A percentile compares a stretch with the other conserved stretches of the same genome.
These are phyloP conservation scores for Choanephora cucurbitarum DNA, from an alignment of 371 early-diverging fungal genomes.

Conservation along the genomic window DNA sequence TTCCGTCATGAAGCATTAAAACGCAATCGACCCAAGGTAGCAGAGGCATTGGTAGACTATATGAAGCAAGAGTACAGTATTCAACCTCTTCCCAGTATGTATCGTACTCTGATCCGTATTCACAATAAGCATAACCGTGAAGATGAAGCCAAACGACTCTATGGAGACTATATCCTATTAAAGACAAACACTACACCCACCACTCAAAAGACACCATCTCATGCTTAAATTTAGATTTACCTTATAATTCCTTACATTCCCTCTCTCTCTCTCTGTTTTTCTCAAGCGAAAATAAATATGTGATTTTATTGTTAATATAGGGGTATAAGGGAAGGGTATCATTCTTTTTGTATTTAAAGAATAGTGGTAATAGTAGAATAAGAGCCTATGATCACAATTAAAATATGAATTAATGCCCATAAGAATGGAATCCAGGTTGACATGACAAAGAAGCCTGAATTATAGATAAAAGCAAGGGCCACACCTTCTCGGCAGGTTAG, in stretches of 20 bases:
- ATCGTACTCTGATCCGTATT: slow-evolving; percentile 37
- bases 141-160: slow-evolving; percentile 40
- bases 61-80: slow-evolving; percentile 42
- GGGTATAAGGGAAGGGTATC: background rate
- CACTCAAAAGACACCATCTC: background rate
- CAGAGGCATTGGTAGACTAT: slow-evolving; percentile 37
- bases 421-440: slow-evolving; percentile 71
- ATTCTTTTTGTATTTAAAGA: slow-evolving; percentile 29
- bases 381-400: slow-evolving; percentile 61
- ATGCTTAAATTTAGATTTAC: slow-evolving; percentile 1
- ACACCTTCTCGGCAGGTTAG: no score
- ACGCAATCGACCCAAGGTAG: slow-evolving; percentile 31
- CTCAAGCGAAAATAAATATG: no score
- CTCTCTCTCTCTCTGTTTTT: background rate
- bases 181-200: background rate
- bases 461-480: slow-evolving; percentile 62
- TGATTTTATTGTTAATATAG: no score
- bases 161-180: slow-evolving; percentile 9
- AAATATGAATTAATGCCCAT: slow-evolving; percentile 69
- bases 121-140: slow-evolving; percentile 39
- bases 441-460: slow-evolving; percentile 67
- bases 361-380: slow-evolving; percentile 69
- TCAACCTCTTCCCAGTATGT: slow-evolving; percentile 41
- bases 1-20: slow-evolving; percentile 47
- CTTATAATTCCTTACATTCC: background rate